A percentile compares a stretch with the other conserved stretches of the same genome.
phyloP scores from a whole-genome alignment of 176 grass and related monocot species.

The Eleusine indica region DNA sequence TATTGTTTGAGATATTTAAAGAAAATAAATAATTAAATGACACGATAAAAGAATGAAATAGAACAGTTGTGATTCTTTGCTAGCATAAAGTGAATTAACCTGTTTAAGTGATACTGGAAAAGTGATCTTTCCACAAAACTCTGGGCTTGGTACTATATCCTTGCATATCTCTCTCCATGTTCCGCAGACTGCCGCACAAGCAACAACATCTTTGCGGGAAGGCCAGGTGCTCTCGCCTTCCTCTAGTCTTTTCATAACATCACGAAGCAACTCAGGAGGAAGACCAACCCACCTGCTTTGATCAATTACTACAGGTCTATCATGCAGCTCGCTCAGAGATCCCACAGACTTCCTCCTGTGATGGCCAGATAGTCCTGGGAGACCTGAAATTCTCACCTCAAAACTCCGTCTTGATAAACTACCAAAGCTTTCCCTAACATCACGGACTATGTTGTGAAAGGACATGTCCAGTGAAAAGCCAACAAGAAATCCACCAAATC shows the following conservation, averaged over 20 bases:
- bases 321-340: slow-evolving; percentile 29
- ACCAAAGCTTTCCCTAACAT: slow-evolving; percentile 79
- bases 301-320: slow-evolving; percentile 39
- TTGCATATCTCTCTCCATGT: slow-evolving; percentile 84
- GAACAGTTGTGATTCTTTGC: neutral
- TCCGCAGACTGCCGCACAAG: slow-evolving; percentile 75
- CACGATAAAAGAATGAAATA: neutral
- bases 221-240: slow-evolving; percentile 77
- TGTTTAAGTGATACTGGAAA: slow-evolving; percentile 87
- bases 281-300: slow-evolving; percentile 64
- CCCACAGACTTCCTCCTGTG: slow-evolving; percentile 53
- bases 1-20: slow-evolving; percentile 2
- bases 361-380: slow-evolving; percentile 58
- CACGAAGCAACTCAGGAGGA: slow-evolving; percentile 76
- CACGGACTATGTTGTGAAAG: slow-evolving; percentile 70
- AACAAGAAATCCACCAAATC: neutral
- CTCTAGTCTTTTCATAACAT: slow-evolving; percentile 74
- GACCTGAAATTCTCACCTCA: slow-evolving; percentile 67
- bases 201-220: slow-evolving; percentile 75
- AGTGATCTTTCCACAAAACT: slow-evolving; percentile 82
- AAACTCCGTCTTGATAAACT: slow-evolving; percentile 73
- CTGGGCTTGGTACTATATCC: slow-evolving; percentile 81
- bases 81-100: slow-evolving; percentile 35
- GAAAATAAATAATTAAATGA: neutral
- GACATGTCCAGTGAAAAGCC: slow-evolving; percentile 50